phyloP scores from a whole-genome alignment of 495 filamentous ascomycete species.

The Podospora pseudocomata region DNA sequence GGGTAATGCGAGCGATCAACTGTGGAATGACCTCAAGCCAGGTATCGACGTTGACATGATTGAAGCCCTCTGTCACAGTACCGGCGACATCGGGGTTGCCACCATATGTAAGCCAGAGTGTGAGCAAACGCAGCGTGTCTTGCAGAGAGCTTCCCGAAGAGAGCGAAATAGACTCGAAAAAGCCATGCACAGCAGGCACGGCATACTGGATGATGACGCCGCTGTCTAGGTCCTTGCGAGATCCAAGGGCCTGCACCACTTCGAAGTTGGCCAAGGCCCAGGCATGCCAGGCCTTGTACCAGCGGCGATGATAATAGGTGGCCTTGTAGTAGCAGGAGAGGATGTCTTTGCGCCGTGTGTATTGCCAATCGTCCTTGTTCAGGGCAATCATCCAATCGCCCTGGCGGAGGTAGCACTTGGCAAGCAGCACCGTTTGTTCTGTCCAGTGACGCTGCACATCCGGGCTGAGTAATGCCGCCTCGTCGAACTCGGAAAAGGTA shows the following conservation, averaged over 20 bases:
- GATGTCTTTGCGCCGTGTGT: slow-evolving; percentile 71
- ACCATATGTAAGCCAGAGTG: slow-evolving; percentile 94
- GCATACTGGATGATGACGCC: slow-evolving; percentile 73
- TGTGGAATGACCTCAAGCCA: slow-evolving; percentile 98
- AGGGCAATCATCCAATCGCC: slow-evolving; percentile 89
- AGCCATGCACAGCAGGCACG: slow-evolving; percentile 88
- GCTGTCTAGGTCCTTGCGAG: slow-evolving; percentile 52
- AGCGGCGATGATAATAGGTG: slow-evolving; percentile 84
- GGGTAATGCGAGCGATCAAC: slow-evolving; percentile 94
- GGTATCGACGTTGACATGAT: slow-evolving; percentile 88
- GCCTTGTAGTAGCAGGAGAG: slow-evolving; percentile 83
- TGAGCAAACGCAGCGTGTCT: slow-evolving; percentile 88
- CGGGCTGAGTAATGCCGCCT: slow-evolving; percentile 39
- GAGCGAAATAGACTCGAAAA: slow-evolving; percentile 91
- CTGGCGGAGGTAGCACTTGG: slow-evolving; percentile 90
- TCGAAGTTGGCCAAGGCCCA: slow-evolving; percentile 99
- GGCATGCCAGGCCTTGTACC: slow-evolving; percentile 98
- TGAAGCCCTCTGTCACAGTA: slow-evolving; percentile 84
- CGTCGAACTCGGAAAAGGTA: slow-evolving; percentile 59
- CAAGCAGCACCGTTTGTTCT: slow-evolving; percentile 73
- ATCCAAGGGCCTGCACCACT: slow-evolving; percentile 76
- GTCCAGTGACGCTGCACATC: slow-evolving; percentile 46
- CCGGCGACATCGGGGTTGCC: slow-evolving; percentile 81
- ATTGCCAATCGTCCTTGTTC: slow-evolving; percentile 80
- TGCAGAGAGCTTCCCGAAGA: slow-evolving; percentile 90